These are phyloP conservation scores for Pachysandra terminalis DNA, from an alignment of 164 flowering plant species.

Conservation along the genomic window DNA sequence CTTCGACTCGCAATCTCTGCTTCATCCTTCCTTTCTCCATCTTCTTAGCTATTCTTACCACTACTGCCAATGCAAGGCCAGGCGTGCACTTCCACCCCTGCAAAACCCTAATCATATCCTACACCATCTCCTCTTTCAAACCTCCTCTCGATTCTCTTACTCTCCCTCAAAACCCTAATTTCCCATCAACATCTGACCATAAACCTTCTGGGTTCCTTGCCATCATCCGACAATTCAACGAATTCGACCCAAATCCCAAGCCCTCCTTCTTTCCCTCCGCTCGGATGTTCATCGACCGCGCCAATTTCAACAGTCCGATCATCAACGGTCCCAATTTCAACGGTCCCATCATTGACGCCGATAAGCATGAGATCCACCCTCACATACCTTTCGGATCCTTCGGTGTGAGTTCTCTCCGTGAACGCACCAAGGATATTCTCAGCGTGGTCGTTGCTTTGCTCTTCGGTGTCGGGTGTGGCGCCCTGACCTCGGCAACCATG, in stretches of 20 bases:
- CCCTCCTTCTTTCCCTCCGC: slow-evolving; percentile 1
- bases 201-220: slow-evolving; percentile 16
- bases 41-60: slow-evolving; percentile 15
- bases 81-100: slow-evolving; percentile 39
- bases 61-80: slow-evolving; percentile 35
- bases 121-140: slow-evolving; percentile 30
- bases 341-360: neutral
- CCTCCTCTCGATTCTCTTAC: slow-evolving; percentile 9
- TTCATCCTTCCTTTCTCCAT: slow-evolving; percentile 8
- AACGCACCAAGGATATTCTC: slow-evolving; percentile 45
- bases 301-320: slow-evolving; percentile 4
- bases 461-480: slow-evolving; percentile 55
- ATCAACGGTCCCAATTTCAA: neutral
- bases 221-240: slow-evolving; percentile 17
- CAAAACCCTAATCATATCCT: slow-evolving; percentile 42
- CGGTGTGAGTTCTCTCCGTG: slow-evolving; percentile 30
- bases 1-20: neutral
- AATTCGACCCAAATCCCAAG: slow-evolving; percentile 10
- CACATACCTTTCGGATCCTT: slow-evolving; percentile 2
- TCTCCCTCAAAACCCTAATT: slow-evolving; percentile 23
- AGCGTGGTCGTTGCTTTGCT: slow-evolving; percentile 46
- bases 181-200: neutral
- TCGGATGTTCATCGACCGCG: slow-evolving; percentile 11
- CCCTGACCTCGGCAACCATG: slow-evolving; percentile 46
- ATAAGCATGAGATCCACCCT: slow-evolving; percentile 1